Evolutionary conservation across 2,329 filamentous ascomycete genomes (phyloP), one percentile per base, ranked within the genome.

Genomic region (Fonsecaea multimorphosa): DNA sequence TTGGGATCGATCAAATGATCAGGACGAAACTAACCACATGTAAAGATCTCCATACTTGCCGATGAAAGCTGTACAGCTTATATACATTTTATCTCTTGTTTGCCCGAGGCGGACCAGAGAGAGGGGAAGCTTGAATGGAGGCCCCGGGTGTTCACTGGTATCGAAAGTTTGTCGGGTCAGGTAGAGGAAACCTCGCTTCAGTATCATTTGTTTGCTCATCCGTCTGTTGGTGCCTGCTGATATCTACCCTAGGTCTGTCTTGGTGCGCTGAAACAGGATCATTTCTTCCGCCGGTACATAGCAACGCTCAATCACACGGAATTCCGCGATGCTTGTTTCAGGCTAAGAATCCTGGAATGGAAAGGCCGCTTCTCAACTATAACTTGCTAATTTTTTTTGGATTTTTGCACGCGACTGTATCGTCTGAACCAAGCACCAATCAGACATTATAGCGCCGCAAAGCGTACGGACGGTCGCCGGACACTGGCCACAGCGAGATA

Each of bases 241-340:
- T 24, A 49, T 11, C 44, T 24, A 5, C 19, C 24, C 44, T 24
- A 49, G 22, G 11, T 49, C 44, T 16, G 2, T 49, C n/a, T 9
- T 12, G 19, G 19, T 24, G 2, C 24, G 44, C 2, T 11, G 7
- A 14, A 49, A 24, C 44, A 12, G 44, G 44, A 24, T 49, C 19
- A 49, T 49, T 24, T 49, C 44, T 12, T 24, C 22, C 38, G 27
- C 31, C 19, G 38, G 24, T 29, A 36, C 36, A 56, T 32, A n/a
- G 46, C 9, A 14, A 63, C 53, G 60, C 7, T 57, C 53, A 63
- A 63, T 58, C 34, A 40, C 16, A 31, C 61, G 61, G 61, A 63
- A 58, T 63, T 63, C 53, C 54, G 61, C 61, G 61, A 32, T 52
- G 38, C 57, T 32, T 27, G 27, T 32, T 58, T 57, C 40, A 44